Evolutionary conservation across 345 rosid species (phyloP).

Genomic region (Erodium maritimum): DNA sequence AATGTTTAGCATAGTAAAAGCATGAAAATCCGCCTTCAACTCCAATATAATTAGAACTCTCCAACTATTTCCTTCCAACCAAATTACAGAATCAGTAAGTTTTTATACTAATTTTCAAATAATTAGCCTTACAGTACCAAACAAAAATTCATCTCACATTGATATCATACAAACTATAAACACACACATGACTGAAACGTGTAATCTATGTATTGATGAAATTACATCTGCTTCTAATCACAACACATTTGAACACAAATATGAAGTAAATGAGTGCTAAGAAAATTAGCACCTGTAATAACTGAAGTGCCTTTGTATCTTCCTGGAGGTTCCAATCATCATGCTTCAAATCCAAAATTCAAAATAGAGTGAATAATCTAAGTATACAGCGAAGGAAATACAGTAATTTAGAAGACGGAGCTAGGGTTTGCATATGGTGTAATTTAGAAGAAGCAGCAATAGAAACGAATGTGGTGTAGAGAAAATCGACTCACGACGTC

Average conservation of each 20-base stretch:
- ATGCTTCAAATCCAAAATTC: slow-evolving; percentile 37
- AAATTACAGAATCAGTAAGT: not conserved
- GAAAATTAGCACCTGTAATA: slow-evolving; percentile 35
- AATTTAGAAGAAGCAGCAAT: too few relatives aligned
- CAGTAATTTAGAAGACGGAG: not conserved
- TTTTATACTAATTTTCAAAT: not conserved
- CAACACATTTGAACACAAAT: not conserved
- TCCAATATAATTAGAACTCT: too few relatives aligned
- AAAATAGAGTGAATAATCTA: not conserved
- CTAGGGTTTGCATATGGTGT: too few relatives aligned
- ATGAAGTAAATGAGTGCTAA: not conserved
- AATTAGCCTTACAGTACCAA: too few relatives aligned
- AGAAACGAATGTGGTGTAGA: not conserved
- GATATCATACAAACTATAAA: too few relatives aligned
- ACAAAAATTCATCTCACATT: too few relatives aligned
- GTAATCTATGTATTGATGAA: too few relatives aligned
- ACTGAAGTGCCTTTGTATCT: slow-evolving; percentile 66
- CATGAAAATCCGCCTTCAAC: too few relatives aligned
- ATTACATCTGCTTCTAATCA: not conserved
- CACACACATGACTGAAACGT: too few relatives aligned
- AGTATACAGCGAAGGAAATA: not conserved
- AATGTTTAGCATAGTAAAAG: too few relatives aligned
- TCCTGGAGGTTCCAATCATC: slow-evolving; percentile 63
- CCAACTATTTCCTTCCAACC: not conserved
- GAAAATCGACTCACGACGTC: slow-evolving; percentile 34